Percentiles rank a stretch among this genome's conserved stretches.
Conservation (phyloP, 768 basidiomycete species). For the Pulveroboletus sp. region DNA sequence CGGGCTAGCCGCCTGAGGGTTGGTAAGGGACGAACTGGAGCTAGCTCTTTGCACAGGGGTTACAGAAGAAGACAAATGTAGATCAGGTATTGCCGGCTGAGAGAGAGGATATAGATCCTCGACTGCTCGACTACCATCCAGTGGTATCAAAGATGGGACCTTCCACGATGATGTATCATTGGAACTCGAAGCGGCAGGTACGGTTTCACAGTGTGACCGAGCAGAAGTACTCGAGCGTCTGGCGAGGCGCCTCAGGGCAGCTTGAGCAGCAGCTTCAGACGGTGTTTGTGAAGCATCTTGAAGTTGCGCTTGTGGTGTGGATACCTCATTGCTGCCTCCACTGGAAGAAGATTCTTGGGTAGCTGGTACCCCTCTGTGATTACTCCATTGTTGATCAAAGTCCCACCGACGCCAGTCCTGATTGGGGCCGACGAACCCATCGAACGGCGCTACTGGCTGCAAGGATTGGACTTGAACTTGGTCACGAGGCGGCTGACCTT, state of each 20-base stretch:
- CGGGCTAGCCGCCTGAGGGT: not conserved
- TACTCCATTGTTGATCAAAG: constrained; percentile 31
- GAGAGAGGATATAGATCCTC: not conserved
- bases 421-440: constrained; percentile 61
- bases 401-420: constrained; percentile 67
- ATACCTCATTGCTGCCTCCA: not conserved
- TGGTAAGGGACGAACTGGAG: not conserved
- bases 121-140: constrained; percentile 9
- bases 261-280: constrained; percentile 57
- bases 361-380: constrained; percentile 7
- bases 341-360: constrained; percentile 9
- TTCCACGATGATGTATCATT: constrained; percentile 17
- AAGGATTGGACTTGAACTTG: constrained; percentile 29
- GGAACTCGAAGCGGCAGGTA: constrained; percentile 2
- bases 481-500: constrained; percentile 34
- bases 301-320: constrained; percentile 6
- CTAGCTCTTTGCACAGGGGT: not conserved
- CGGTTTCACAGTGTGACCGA: constrained; percentile 6
- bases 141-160: constrained; percentile 24
- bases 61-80: constrained; percentile 8
- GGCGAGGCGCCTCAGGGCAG: constrained; percentile 53
- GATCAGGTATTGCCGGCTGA: constrained; percentile 2
- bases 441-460: constrained; percentile 48
- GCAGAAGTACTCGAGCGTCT: constrained; percentile 12
- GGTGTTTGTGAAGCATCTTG: constrained; percentile 27